A percentile compares a stretch with the other conserved stretches of the same genome.
Conservation (phyloP, 805 yeast species). For the Lachancea nothofagi region DNA sequence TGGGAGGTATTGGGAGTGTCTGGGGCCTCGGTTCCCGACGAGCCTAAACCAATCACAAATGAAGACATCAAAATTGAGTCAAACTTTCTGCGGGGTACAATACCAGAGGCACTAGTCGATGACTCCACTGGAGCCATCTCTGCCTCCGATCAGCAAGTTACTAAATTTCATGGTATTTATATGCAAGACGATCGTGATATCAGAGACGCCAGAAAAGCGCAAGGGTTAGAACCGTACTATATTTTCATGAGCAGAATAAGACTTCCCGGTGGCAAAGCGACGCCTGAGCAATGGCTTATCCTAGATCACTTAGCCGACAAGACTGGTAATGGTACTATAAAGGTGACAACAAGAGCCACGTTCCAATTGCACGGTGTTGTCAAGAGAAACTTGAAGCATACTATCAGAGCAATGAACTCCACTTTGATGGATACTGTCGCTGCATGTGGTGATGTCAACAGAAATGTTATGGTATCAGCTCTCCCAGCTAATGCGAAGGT, state of each 20-base stretch:
- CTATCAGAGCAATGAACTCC: slow-evolving; percentile 89
- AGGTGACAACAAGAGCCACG: slow-evolving; percentile 94
- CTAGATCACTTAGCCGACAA: slow-evolving; percentile 75
- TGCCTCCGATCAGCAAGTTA: slow-evolving; percentile 87
- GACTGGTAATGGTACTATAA: slow-evolving; percentile 89
- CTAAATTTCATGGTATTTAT: slow-evolving; percentile 96
- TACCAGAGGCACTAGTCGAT: slow-evolving; percentile 78
- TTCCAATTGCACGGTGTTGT: slow-evolving; percentile 94
- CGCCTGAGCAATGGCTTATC: slow-evolving; percentile 83
- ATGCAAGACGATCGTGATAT: slow-evolving; percentile 98
- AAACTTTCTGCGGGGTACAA: slow-evolving; percentile 86
- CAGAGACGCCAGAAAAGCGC: slow-evolving; percentile 85
- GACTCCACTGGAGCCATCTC: slow-evolving; percentile 84
- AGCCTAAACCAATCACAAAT: slow-evolving; percentile 88
- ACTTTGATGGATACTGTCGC: slow-evolving; percentile 90
- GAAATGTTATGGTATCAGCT: slow-evolving; percentile 93
- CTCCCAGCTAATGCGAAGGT: slow-evolving; percentile 78
- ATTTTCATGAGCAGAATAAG: slow-evolving; percentile 96
- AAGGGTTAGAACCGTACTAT: slow-evolving; percentile 92
- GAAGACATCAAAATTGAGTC: slow-evolving; percentile 92
- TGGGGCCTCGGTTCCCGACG: slow-evolving; percentile 72
- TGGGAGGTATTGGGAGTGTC: slow-evolving; percentile 92
- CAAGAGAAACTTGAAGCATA: slow-evolving; percentile 80
- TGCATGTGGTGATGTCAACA: slow-evolving; percentile 97
- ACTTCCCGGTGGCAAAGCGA: slow-evolving; percentile 86